Base-by-base conservation (phyloP, 768 basidiomycete genomes). In the Pleurotus giganteus region DNA sequence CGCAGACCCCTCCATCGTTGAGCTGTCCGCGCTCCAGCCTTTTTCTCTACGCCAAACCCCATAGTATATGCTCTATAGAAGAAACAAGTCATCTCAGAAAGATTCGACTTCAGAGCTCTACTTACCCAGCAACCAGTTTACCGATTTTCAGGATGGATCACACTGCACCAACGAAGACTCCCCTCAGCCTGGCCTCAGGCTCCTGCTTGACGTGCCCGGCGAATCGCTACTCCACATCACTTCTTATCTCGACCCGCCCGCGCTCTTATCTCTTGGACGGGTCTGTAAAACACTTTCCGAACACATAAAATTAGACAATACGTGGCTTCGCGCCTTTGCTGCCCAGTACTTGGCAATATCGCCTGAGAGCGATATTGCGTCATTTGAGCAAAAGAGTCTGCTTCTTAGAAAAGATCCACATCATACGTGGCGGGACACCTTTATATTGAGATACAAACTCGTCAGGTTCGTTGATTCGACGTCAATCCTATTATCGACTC, bases 141-240 rank as follows among this genome's bases (percentile, higher is more conserved):
- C 44, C 17, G 44, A 36, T 51, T 4, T 11, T 28, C 49, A 51
- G 37, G 32, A 51, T 51, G 49, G 49, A 51, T 34, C 49, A 39
- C 23, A n/a, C 21, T n/a, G 32, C 34, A 32, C 19, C 21, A 19
- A 23, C 23, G 5, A 15, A n/a, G 2, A 34, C 24, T 51, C 49
- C n/a, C n/a, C n/a, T n/a, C n/a, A n/a, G n/a, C n/a, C n/a, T 36
- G 49, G 34, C 31, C 34, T 37, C 49, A 15, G 64, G 60, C 67
- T 75, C 45, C 67, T 84, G 54, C 79, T 84, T 64, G 71, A 71
- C 60, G 62, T 89, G 50, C 89, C 90, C 41, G 64, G 74, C 44
- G 90, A 92, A 62, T 86, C 84, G 26, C 86, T 92, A 71, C 83
- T 84, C 28, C 86, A 88, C 54, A 78, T 92, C 70, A 88, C 89